Percentiles rank a stretch among this genome's conserved stretches.
Conservation (phyloP, 805 yeast species). For the Yamadazyma insecticola region DNA sequence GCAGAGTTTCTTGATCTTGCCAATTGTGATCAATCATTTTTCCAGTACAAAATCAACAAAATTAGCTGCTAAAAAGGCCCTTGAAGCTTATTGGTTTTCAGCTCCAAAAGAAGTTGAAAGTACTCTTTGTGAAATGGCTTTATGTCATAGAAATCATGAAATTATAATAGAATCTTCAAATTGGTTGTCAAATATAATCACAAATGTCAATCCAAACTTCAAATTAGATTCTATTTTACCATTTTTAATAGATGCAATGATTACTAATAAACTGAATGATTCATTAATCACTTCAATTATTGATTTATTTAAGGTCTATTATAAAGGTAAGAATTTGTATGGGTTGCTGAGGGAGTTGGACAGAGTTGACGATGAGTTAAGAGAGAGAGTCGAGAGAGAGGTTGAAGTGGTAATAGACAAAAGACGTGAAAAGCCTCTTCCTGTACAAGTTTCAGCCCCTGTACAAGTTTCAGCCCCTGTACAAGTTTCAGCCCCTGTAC, state of each 20-base stretch:
- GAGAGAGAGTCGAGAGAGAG: conserved; percentile 1
- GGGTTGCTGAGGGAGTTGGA: conserved; percentile 43
- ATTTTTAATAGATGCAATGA: too few species aligned
- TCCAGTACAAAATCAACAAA: conserved; percentile 15
- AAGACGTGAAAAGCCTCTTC: too few species aligned
- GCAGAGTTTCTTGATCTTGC: conserved; percentile 44
- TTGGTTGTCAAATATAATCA: conserved; percentile 41
- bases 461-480: too few species aligned
- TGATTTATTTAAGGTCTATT: not conserved
- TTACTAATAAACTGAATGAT: too few species aligned
- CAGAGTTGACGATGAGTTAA: conserved; percentile 18
- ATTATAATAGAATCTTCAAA: conserved; percentile 41
- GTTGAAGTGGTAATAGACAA: too few species aligned
- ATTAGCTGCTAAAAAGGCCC: conserved; percentile 41
- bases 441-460: too few species aligned
- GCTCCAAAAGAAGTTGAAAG: conserved; percentile 45
- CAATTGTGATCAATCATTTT: conserved; percentile 45
- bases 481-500: too few species aligned
- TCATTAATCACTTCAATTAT: too few species aligned
- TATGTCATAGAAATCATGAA: conserved; percentile 31
- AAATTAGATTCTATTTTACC: conserved; percentile 21
- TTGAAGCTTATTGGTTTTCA: conserved; percentile 54
- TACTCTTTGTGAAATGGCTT: conserved; percentile 39
- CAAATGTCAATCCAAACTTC: conserved; percentile 27
- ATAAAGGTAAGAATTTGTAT: conserved; percentile 14